Percentiles rank a stretch among this genome's conserved stretches.
Evolutionary conservation across 192 early-diverging fungal species (phyloP).

Genomic region (Pilobolus umbonatus): DNA sequence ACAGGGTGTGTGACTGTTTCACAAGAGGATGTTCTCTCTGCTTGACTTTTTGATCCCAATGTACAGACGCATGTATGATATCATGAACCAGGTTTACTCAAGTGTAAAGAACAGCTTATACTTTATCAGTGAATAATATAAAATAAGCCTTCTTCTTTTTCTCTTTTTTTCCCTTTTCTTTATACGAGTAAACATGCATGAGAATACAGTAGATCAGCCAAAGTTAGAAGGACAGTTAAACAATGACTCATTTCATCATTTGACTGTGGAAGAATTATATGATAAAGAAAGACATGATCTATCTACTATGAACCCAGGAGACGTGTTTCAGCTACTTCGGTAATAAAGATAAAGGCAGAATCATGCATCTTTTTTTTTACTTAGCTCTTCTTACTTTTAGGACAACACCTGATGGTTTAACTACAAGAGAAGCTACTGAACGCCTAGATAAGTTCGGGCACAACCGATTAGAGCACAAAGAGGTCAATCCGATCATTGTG

Average conservation of each 20-base stretch:
- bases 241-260: constrained; percentile 19
- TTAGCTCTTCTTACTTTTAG: constrained; percentile 17
- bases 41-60: too few relatives aligned
- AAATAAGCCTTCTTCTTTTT: neutral
- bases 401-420: constrained; percentile 57
- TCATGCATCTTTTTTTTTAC: neutral
- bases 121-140: too few relatives aligned
- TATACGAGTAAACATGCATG: too few relatives aligned
- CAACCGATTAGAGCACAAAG: constrained; percentile 70
- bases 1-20: too few relatives aligned
- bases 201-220: neutral
- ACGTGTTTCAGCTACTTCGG: constrained; percentile 66
- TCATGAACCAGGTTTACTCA: too few relatives aligned
- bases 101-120: too few relatives aligned
- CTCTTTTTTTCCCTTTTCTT: neutral
- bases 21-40: too few relatives aligned
- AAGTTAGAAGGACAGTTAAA: neutral
- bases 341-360: constrained; percentile 5
- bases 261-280: constrained; percentile 70
- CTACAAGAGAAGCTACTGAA: constrained; percentile 53
- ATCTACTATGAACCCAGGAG: constrained; percentile 70
- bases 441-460: constrained; percentile 66
- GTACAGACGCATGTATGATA: too few relatives aligned
- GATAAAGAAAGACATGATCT: constrained; percentile 79
- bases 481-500: constrained; percentile 76